Evolutionary conservation across 148 eudicot genomes (phyloP).

Genomic region (Suaeda aralocaspica): DNA sequence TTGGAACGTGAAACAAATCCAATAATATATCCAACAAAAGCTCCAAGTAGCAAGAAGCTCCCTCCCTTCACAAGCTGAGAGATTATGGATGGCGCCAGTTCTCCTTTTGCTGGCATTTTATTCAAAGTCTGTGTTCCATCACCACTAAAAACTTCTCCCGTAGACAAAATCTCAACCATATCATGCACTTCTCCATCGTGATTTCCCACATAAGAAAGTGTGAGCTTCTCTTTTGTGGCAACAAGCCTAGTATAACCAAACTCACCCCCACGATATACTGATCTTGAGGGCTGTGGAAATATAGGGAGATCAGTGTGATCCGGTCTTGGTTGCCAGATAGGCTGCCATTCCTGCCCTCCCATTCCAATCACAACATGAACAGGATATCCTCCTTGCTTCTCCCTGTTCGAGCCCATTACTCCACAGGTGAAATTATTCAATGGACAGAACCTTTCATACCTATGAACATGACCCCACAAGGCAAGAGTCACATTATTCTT

Average conservation of each 20-base stretch:
- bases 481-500: constrained; percentile 82
- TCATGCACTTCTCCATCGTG: constrained; percentile 98
- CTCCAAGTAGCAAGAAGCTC: constrained; percentile 56
- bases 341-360: constrained; percentile 98
- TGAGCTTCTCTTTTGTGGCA: constrained; percentile 77
- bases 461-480: constrained; percentile 97
- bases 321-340: constrained; percentile 76
- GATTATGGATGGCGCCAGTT: constrained; percentile 16
- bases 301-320: constrained; percentile 57
- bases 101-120: constrained; percentile 17
- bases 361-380: constrained; percentile 93
- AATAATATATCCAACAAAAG: constrained; percentile 60
- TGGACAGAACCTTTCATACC: constrained; percentile 93
- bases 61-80: constrained; percentile 50
- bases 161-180: constrained; percentile 67
- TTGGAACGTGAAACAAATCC: constrained; percentile 54
- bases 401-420: constrained; percentile 32
- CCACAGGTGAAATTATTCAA: constrained; percentile 79
- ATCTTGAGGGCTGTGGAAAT: constrained; percentile 68
- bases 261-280: constrained; percentile 78
- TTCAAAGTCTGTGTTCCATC: constrained; percentile 10
- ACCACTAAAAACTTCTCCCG: constrained; percentile 58
- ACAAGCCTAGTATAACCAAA: constrained; percentile 87
- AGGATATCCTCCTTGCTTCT: constrained; percentile 44
- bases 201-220: constrained; percentile 77